Conservation (phyloP, 148 eudicot genomes). For the Rhododendron ovatum region DNA sequence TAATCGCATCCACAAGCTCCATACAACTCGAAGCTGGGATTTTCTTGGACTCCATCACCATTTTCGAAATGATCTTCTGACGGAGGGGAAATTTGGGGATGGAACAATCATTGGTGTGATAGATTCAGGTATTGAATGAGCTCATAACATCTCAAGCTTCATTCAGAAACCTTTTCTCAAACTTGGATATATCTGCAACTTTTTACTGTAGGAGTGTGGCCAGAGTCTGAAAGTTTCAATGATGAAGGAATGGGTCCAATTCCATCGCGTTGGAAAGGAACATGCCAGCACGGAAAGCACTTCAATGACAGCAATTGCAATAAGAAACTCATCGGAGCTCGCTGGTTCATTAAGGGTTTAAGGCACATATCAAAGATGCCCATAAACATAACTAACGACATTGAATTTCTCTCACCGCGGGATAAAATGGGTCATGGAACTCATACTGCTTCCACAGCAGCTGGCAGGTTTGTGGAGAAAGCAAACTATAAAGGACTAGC, state of each 20-base stretch:
- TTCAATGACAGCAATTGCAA: constrained; percentile 39
- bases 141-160: not conserved
- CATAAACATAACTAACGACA: not conserved
- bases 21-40: constrained; percentile 55
- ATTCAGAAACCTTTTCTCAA: not conserved
- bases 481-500: constrained; percentile 22
- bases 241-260: constrained; percentile 30
- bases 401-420: constrained; percentile 21
- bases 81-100: constrained; percentile 22
- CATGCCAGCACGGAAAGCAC: constrained; percentile 35
- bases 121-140: constrained; percentile 29
- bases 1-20: constrained; percentile 25
- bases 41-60: constrained; percentile 30
- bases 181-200: not conserved
- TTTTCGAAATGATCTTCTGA: constrained; percentile 19
- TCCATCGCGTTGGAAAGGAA: constrained; percentile 43
- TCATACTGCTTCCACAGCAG: constrained; percentile 29
- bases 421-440: constrained; percentile 30
- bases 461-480: constrained; percentile 15
- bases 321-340: constrained; percentile 31
- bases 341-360: constrained; percentile 29
- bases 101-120: constrained; percentile 43
- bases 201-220: constrained; percentile 29
- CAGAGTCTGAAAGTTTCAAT: constrained; percentile 44
- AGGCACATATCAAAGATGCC: constrained; percentile 11